A percentile compares a stretch with the other conserved stretches of the same genome.
These are phyloP conservation scores for Penicillium samsonianum DNA, from an alignment of 495 filamentous ascomycete genomes.

Conservation along the genomic window DNA sequence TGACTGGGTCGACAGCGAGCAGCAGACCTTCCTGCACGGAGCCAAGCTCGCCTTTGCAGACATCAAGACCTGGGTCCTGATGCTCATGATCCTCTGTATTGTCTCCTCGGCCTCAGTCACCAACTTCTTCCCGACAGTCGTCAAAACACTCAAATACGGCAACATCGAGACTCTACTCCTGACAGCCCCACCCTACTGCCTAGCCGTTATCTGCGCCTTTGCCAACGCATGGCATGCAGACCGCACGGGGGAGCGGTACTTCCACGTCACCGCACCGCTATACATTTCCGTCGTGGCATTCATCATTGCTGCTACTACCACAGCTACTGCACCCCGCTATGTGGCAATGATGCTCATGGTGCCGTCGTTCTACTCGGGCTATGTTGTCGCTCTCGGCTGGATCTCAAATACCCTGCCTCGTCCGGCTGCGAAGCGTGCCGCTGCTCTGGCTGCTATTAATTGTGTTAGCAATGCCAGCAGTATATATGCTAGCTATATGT, in stretches of 20 bases:
- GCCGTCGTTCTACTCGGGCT: conserved; percentile 53
- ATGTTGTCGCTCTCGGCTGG: conserved; percentile 75
- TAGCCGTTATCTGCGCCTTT: conserved; percentile 70
- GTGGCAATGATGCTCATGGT: conserved; percentile 85
- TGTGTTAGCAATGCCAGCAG: conserved; percentile 71
- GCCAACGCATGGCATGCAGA: conserved; percentile 79
- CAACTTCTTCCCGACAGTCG: conserved; percentile 90
- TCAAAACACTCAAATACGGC: conserved; percentile 68
- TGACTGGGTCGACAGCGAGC: conserved; percentile 64
- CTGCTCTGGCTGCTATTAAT: conserved; percentile 79
- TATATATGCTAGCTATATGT: conserved; percentile 78
- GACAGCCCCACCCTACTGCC: conserved; percentile 73
- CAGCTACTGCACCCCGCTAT: conserved; percentile 64
- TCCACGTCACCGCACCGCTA: conserved; percentile 70
- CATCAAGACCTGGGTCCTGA: conserved; percentile 65
- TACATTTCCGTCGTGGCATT: conserved; percentile 70
- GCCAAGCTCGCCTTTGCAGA: conserved; percentile 71
- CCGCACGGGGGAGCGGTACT: conserved; percentile 74
- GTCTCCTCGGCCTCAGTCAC: conserved; percentile 72
- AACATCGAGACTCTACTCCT: conserved; percentile 72
- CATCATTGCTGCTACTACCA: conserved; percentile 73
- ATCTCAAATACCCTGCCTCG: conserved; percentile 78
- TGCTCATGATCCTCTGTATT: conserved; percentile 69
- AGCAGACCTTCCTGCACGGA: conserved; percentile 68
- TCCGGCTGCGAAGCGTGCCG: conserved; percentile 83